A percentile compares a stretch with the other conserved stretches of the same genome.
phyloP scores from a whole-genome alignment of 495 filamentous ascomycete species.

The Penicillium paxilli region DNA sequence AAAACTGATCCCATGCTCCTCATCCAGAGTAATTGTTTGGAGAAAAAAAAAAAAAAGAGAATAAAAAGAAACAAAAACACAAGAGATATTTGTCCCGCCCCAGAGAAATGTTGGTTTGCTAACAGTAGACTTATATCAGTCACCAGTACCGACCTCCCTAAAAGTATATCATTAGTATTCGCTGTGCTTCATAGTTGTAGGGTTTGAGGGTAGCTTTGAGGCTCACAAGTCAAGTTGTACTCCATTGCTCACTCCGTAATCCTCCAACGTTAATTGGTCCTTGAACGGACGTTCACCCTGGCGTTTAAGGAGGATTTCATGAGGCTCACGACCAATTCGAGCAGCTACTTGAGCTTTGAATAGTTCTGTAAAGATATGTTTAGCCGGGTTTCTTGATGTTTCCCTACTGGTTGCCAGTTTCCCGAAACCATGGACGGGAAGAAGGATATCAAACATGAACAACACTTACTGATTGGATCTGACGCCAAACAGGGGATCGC shows the following conservation, averaged over 20 bases:
- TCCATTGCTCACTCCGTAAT: conserved; percentile 88
- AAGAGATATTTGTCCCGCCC: too few relatives aligned
- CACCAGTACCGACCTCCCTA: conserved; percentile 74
- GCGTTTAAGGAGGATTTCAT: conserved; percentile 88
- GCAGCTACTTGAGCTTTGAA: conserved; percentile 92
- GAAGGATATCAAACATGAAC: conserved; percentile 4
- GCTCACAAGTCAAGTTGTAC: conserved; percentile 80
- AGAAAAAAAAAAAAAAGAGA: too few relatives aligned
- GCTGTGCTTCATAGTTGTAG: background rate
- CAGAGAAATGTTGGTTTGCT: too few relatives aligned
- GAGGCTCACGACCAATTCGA: conserved; percentile 79
- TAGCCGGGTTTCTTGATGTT: background rate
- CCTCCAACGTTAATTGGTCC: conserved; percentile 78
- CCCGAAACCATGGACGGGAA: conserved; percentile 3
- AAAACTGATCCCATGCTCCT: conserved; percentile 44
- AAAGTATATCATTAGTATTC: conserved; percentile 28
- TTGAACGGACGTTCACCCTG: conserved; percentile 92
- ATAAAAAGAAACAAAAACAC: too few relatives aligned
- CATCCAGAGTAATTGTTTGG: conserved; percentile 29
- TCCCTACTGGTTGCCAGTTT: conserved; percentile 6
- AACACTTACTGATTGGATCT: conserved; percentile 71
- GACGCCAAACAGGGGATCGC: conserved; percentile 81
- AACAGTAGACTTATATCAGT: conserved; percentile 52
- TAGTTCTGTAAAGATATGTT: conserved; percentile 46
- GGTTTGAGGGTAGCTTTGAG: conserved; percentile 7